Evolutionary conservation across 352 stramenopile species (phyloP).

Genomic region (Pythium apleroticum): DNA sequence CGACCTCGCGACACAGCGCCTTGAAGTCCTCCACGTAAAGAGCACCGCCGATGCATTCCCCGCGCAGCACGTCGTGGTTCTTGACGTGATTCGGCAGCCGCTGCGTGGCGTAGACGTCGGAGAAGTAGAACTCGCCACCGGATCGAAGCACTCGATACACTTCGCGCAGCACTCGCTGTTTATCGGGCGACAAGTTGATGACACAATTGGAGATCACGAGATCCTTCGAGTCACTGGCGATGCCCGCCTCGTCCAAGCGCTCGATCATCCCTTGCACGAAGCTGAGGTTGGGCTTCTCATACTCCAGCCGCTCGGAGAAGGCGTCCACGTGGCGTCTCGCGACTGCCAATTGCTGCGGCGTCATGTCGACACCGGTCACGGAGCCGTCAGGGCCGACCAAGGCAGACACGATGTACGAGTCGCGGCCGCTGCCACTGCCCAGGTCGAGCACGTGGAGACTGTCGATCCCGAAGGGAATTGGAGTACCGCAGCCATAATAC

Average conservation of each 20-base stretch:
- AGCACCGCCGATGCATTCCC: conserved; percentile 86
- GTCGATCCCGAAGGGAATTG: conserved; percentile 57
- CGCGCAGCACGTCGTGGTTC: conserved; percentile 77
- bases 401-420: conserved; percentile 83
- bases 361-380: conserved; percentile 92
- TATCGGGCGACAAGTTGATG: conserved; percentile 90
- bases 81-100: conserved; percentile 59
- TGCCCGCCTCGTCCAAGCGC: conserved; percentile 60
- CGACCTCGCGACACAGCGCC: conserved; percentile 61
- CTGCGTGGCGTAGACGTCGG: conserved; percentile 83
- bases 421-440: conserved; percentile 83
- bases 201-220: conserved; percentile 92
- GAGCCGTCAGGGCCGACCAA: conserved; percentile 69
- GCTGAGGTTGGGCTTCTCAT: conserved; percentile 60
- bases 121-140: conserved; percentile 91
- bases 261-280: conserved; percentile 89
- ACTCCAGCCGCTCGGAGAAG: conserved; percentile 78
- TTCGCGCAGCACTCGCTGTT: conserved; percentile 78
- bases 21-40: conserved; percentile 93
- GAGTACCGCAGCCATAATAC: conserved; percentile 83
- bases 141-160: conserved; percentile 76
- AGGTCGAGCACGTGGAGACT: conserved; percentile 77
- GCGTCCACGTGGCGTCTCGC: conserved; percentile 56
- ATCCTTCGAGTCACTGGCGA: conserved; percentile 74
- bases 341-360: conserved; percentile 74